A percentile compares a stretch with the other conserved stretches of the same genome.
Conservation (phyloP, 257 asterid genomes). For the Salvia splendens region DNA sequence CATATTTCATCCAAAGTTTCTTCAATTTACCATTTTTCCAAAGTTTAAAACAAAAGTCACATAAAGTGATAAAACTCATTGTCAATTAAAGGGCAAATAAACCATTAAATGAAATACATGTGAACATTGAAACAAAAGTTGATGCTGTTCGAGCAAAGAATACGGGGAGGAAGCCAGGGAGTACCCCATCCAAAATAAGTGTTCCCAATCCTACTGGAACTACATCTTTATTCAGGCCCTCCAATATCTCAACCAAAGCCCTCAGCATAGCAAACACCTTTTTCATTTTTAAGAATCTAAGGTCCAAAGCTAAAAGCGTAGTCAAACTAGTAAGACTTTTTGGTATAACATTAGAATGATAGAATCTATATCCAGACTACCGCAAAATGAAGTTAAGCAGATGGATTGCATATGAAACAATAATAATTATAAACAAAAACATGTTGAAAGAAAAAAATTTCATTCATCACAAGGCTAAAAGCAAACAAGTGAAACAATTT, state of each 20-base stretch:
- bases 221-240: slow-evolving; percentile 75
- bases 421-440: slow-evolving; percentile 1
- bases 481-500: neutral
- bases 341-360: slow-evolving; percentile 13
- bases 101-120: slow-evolving; percentile 12
- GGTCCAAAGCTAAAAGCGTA: slow-evolving; percentile 53
- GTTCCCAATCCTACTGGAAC: slow-evolving; percentile 74
- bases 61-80: too few relatives aligned
- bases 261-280: slow-evolving; percentile 79
- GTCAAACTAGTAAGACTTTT: slow-evolving; percentile 30
- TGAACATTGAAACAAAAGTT: slow-evolving; percentile 27
- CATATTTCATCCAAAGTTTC: neutral
- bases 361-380: slow-evolving; percentile 13
- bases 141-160: slow-evolving; percentile 23
- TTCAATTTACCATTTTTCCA: too few relatives aligned
- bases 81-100: slow-evolving; percentile 21
- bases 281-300: slow-evolving; percentile 66
- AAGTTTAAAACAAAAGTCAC: too few relatives aligned
- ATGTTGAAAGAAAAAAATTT: neutral
- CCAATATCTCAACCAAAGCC: slow-evolving; percentile 98
- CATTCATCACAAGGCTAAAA: neutral
- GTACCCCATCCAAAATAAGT: slow-evolving; percentile 86
- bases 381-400: slow-evolving; percentile 22
- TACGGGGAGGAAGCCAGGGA: slow-evolving; percentile 16
- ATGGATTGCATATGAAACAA: slow-evolving; percentile 1